phyloP scores from a whole-genome alignment of 2,329 filamentous ascomycete genomes.

The Gnomoniopsis sp. region DNA sequence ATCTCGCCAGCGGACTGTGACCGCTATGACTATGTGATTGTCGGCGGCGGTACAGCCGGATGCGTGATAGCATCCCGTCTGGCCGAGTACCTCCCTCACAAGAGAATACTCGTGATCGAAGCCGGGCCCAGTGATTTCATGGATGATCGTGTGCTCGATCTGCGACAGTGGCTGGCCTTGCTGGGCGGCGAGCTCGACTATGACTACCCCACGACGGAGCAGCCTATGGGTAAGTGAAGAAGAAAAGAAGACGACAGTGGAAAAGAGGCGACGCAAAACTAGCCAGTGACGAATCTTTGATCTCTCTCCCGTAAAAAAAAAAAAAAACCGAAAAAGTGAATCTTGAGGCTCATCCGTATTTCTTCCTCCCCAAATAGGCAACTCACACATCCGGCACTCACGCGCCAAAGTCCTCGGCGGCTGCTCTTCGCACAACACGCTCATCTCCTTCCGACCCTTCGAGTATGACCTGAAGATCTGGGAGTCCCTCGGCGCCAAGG shows the following conservation, averaged over 20 bases:
- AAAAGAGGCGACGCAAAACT: neutral
- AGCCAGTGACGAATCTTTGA: neutral
- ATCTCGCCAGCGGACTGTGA: constrained; percentile 62
- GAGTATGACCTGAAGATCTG: constrained; percentile 84
- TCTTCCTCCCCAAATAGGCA: constrained; percentile 50
- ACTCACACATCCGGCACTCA: constrained; percentile 88
- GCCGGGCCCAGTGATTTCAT: constrained; percentile 86
- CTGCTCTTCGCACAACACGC: constrained; percentile 90
- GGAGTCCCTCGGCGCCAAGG: constrained; percentile 76
- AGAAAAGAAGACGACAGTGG: neutral
- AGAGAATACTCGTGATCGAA: constrained; percentile 79
- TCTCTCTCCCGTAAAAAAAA: neutral
- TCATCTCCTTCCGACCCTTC: constrained; percentile 90
- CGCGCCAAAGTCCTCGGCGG: constrained; percentile 89
- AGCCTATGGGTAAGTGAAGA: constrained; percentile 63
- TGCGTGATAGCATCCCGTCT: constrained; percentile 80
- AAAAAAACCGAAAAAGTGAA: neutral
- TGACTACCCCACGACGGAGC: constrained; percentile 85
- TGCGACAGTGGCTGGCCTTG: constrained; percentile 82
- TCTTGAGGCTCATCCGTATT: constrained; percentile 11
- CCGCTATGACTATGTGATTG: constrained; percentile 79
- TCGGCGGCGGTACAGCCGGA: constrained; percentile 82
- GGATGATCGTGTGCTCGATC: constrained; percentile 80
- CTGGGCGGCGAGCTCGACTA: constrained; percentile 88
- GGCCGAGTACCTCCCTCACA: constrained; percentile 78